phyloP scores from a whole-genome alignment of 257 asterid species.

The Rhazya stricta region DNA sequence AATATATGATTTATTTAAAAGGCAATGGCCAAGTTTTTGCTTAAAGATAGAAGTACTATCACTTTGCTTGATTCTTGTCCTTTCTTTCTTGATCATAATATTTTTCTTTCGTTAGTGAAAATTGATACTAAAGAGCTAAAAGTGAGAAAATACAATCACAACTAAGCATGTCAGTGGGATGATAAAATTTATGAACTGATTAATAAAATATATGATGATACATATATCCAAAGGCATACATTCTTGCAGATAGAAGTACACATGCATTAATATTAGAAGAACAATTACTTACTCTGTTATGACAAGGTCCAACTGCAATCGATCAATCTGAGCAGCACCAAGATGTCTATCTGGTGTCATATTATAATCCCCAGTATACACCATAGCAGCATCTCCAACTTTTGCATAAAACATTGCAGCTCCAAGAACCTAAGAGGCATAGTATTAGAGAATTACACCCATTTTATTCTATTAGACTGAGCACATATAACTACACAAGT shows the following conservation, averaged over 20 bases:
- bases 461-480: neutral
- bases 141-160: neutral
- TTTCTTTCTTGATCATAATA: neutral
- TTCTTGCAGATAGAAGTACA: neutral
- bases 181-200: neutral
- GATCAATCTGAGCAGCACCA: slow-evolving; percentile 96
- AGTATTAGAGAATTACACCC: neutral
- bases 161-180: neutral
- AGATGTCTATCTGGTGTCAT: slow-evolving; percentile 96
- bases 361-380: slow-evolving; percentile 92
- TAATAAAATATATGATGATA: neutral
- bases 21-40: neutral
- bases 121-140: neutral
- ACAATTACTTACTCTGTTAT: slow-evolving; percentile 66
- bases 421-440: slow-evolving; percentile 72
- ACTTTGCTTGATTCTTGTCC: neutral
- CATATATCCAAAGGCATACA: neutral
- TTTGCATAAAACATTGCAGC: slow-evolving; percentile 98
- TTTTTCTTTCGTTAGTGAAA: neutral
- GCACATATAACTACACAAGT: neutral
- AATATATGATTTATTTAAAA: neutral
- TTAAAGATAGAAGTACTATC: neutral
- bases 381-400: slow-evolving; percentile 82
- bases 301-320: slow-evolving; percentile 74
- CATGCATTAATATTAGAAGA: neutral